Conservation (phyloP, 1,284 basidiomycete species). For the Ustanciosporium gigantosporum region DNA sequence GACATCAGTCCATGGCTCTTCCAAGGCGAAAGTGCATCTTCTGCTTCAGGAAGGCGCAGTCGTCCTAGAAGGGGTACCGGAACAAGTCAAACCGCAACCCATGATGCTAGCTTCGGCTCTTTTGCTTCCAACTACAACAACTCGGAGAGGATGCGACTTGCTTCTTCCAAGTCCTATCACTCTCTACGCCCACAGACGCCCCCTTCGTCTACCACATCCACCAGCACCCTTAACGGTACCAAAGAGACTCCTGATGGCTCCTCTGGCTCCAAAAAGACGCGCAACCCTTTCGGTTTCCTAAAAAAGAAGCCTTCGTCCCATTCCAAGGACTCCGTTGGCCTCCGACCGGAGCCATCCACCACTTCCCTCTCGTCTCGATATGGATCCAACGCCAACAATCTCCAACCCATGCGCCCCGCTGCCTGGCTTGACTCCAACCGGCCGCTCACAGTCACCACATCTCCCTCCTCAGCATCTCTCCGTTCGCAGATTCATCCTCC, state of each 20-base stretch:
- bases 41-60: background rate
- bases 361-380: slow-evolving; percentile 31
- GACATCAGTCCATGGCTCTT: slow-evolving; percentile 50
- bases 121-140: too few relatives aligned
- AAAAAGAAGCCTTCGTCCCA: slow-evolving; percentile 42
- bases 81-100: slow-evolving; percentile 5
- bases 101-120: slow-evolving; percentile 14
- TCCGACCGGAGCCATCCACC: slow-evolving; percentile 19
- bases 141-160: slow-evolving; percentile 4
- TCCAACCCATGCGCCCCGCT: slow-evolving; percentile 28
- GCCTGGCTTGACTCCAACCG: slow-evolving; percentile 32
- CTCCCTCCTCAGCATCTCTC: slow-evolving; percentile 17
- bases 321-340: slow-evolving; percentile 5
- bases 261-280: slow-evolving; percentile 27
- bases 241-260: slow-evolving; percentile 12
- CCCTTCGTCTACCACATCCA: slow-evolving; percentile 37
- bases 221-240: slow-evolving; percentile 30
- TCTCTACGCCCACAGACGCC: slow-evolving; percentile 31
- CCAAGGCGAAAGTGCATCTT: slow-evolving; percentile 16
- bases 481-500: slow-evolving; percentile 21
- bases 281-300: slow-evolving; percentile 51
- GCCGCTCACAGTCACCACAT: slow-evolving; percentile 7
- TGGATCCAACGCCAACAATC: slow-evolving; percentile 20
- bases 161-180: slow-evolving; percentile 21
- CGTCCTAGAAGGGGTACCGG: slow-evolving; percentile 13